Evolutionary conservation across 169 alveolate species (phyloP).

Genomic region (Plasmodium fragile): DNA sequence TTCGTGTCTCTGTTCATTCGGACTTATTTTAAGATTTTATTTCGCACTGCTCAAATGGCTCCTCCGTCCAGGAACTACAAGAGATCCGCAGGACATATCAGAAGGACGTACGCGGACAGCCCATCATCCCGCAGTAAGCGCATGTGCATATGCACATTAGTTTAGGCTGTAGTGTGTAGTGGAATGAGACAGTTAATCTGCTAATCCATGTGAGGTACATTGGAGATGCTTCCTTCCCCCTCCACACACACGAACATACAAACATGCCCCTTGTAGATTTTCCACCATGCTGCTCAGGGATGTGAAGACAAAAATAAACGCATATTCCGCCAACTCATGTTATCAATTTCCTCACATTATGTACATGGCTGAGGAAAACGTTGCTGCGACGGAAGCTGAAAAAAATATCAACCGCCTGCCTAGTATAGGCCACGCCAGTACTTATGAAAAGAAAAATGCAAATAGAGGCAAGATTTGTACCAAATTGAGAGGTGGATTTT

Average conservation of each 20-base stretch:
- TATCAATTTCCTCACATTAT: not conserved
- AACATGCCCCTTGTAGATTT: not conserved
- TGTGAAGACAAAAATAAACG: not conserved
- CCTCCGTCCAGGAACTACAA: not conserved
- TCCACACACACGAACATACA: no score
- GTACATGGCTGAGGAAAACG: not conserved
- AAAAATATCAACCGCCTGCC: not conserved
- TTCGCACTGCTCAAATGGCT: not conserved
- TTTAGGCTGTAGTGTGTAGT: not conserved
- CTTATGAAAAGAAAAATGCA: not conserved
- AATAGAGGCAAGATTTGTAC: not conserved
- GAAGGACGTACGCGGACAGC: not conserved
- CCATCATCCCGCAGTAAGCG: not conserved
- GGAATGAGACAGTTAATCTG: not conserved
- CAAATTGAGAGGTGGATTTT: not conserved
- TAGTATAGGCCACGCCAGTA: not conserved
- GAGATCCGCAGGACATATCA: not conserved
- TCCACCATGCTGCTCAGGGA: conserved; percentile 6
- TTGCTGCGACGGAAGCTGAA: not conserved
- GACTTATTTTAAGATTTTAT: not conserved
- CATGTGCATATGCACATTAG: not conserved
- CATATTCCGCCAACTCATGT: not conserved
- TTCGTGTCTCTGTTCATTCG: not conserved
- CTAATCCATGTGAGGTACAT: not conserved
- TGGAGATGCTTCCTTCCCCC: not conserved